phyloP scores from a whole-genome alignment of 306 rosid genomes.

The Trifolium subterraneum region DNA sequence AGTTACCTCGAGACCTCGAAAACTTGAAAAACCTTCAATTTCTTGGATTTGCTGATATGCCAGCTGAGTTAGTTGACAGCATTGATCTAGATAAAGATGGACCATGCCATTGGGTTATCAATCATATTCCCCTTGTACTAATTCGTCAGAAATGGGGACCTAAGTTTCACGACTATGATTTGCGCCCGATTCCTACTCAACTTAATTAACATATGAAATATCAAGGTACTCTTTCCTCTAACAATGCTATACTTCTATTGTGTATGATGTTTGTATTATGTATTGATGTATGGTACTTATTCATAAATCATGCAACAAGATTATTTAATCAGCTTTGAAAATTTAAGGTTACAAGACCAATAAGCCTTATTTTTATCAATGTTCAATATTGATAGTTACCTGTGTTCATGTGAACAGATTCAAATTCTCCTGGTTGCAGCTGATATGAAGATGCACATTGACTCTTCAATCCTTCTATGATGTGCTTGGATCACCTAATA shows the following conservation, averaged over 20 bases:
- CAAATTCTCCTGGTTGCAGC: background rate
- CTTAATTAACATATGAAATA: background rate
- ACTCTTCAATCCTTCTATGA: background rate
- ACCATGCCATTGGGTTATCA: background rate
- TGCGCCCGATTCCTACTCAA: conserved; percentile 12
- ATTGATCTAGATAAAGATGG: conserved; percentile 13
- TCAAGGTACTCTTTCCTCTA: conserved; percentile 1
- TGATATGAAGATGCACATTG: background rate
- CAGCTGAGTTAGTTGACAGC: background rate
- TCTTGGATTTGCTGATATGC: conserved; percentile 17
- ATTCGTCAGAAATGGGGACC: background rate
- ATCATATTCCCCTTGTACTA: conserved; percentile 9
- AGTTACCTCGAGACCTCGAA: background rate
- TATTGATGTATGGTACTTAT: no score
- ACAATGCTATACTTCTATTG: background rate
- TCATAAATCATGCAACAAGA: background rate
- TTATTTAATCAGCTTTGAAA: background rate
- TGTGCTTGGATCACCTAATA: background rate
- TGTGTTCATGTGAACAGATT: conserved; percentile 9
- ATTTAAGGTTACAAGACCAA: no score
- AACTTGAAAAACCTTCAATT: background rate
- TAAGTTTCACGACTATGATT: background rate
- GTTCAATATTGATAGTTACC: background rate
- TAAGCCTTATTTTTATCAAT: no score
- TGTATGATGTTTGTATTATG: background rate